These are phyloP conservation scores for Chara braunii DNA, from an alignment of 139 green algal genomes.

Conservation along the genomic window DNA sequence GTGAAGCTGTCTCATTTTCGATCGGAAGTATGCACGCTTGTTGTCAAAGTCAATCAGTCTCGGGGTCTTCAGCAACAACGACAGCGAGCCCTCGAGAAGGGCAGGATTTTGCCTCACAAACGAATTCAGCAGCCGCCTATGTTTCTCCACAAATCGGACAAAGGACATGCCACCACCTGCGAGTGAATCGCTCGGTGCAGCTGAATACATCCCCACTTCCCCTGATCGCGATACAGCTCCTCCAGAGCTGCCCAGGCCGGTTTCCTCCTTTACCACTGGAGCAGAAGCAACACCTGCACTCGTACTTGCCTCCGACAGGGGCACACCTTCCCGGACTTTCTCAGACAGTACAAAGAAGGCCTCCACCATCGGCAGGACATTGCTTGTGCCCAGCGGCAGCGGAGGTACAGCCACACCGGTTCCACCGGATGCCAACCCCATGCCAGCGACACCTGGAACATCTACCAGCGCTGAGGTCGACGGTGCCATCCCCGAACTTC, in stretches of 20 bases:
- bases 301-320: too few species aligned
- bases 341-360: slow-evolving; percentile 78
- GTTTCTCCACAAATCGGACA: slow-evolving; percentile 54
- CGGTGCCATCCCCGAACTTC: too few species aligned
- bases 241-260: too few species aligned
- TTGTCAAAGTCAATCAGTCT: slow-evolving; percentile 96
- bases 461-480: too few species aligned
- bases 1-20: slow-evolving; percentile 33
- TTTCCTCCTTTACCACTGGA: neutral
- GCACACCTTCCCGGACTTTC: too few species aligned
- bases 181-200: too few species aligned
- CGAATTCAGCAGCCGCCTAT: slow-evolving; percentile 81
- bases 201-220: too few species aligned
- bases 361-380: slow-evolving; percentile 84
- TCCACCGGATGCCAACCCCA: too few species aligned
- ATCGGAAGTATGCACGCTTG: slow-evolving; percentile 81
- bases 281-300: slow-evolving; percentile 16
- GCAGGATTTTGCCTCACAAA: slow-evolving; percentile 64
- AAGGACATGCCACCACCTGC: slow-evolving; percentile 1
- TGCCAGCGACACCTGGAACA: too few species aligned
- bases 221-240: too few species aligned
- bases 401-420: slow-evolving; percentile 33
- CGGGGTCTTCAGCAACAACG: slow-evolving; percentile 66
- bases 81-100: slow-evolving; percentile 71
- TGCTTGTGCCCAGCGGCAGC: slow-evolving; percentile 59